phyloP scores from a whole-genome alignment of 2,329 filamentous ascomycete species.

The Ophiocordyceps camponoti-saundersi region DNA sequence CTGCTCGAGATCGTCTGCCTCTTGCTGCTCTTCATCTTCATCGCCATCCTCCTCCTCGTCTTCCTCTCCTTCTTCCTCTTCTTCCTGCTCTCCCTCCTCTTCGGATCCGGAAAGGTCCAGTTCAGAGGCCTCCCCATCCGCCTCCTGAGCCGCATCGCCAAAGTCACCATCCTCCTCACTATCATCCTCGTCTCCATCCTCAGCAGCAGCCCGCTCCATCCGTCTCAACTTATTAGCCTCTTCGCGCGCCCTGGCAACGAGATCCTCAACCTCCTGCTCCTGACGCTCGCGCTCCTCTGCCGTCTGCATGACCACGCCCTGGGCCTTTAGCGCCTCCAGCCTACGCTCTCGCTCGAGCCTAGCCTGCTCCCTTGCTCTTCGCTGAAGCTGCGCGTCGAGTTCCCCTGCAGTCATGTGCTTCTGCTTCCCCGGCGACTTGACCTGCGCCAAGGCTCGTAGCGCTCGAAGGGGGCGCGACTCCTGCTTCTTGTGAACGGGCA shows the following conservation, averaged over 20 bases:
- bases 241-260: slow-evolving; percentile 67
- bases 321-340: slow-evolving; percentile 58
- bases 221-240: slow-evolving; percentile 62
- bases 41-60: neutral
- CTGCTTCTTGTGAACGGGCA: slow-evolving; percentile 44
- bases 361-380: slow-evolving; percentile 65
- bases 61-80: neutral
- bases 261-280: slow-evolving; percentile 69
- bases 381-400: slow-evolving; percentile 49
- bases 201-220: slow-evolving; percentile 57
- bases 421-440: slow-evolving; percentile 44
- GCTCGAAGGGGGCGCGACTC: slow-evolving; percentile 47
- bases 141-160: slow-evolving; percentile 18
- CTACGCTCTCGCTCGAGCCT: slow-evolving; percentile 59
- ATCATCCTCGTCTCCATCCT: slow-evolving; percentile 36
- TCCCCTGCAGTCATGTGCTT: slow-evolving; percentile 49
- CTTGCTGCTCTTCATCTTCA: neutral
- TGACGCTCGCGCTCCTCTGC: slow-evolving; percentile 74
- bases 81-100: neutral
- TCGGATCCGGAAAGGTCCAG: slow-evolving; percentile 29
- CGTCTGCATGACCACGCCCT: slow-evolving; percentile 68
- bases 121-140: slow-evolving; percentile 19
- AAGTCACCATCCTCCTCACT: slow-evolving; percentile 39
- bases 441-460: slow-evolving; percentile 57
- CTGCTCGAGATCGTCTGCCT: neutral